Evolutionary conservation across 2,329 filamentous ascomycete genomes (phyloP), one percentile per base, ranked within the genome.

Genomic region (Fusarium aywerte): DNA sequence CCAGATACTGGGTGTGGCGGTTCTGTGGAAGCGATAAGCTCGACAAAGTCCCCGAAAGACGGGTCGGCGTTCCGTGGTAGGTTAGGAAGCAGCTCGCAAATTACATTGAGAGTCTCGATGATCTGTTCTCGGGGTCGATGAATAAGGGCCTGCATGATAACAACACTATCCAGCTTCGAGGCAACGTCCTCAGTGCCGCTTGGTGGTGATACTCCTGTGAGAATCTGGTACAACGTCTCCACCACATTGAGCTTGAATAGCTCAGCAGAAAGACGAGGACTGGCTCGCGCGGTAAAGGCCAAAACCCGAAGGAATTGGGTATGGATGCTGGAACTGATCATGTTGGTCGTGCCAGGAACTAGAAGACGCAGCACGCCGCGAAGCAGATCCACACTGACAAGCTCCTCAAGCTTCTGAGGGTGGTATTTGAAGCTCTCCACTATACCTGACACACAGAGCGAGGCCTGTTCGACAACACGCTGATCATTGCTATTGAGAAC

Each of bases 131-230:
- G 90, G 8, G 96, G 96, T 38, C 95, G 90, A 75, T 98, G 96
- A 51, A 99, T 97, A 66, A 99, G 84, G 35, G 96, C 93, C 80
- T 99, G 96, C 96, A 99, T 99, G 73, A 99, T 96, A 43, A 99
- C 88, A 55, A 98, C 95, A 75, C 93, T 97, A 78, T 98, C 95
- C 67, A 98, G 90, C 79, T 96, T 97, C 35, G 88, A 90, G 29
- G 89, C 91, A 58, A 93, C 87, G 76, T 95, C 90, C 33, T 93
- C 89, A 2, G 86, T 89, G 32, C 90, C 92, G 65, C 84, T 87
- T 1, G 96, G 96, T 3, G 96, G 94, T 0, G 96, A 98, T 3
- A 99, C 93, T 20, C 96, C 96, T 0, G 96, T 98, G 48, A 99
- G 81, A 39, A 99, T 98, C 78, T 99, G 96, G 76, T 98, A 99